Percentiles rank a stretch among this genome's conserved stretches.
phyloP scores from a whole-genome alignment of 2,329 filamentous ascomycete genomes.

The Ophiocordyceps sinensis region DNA sequence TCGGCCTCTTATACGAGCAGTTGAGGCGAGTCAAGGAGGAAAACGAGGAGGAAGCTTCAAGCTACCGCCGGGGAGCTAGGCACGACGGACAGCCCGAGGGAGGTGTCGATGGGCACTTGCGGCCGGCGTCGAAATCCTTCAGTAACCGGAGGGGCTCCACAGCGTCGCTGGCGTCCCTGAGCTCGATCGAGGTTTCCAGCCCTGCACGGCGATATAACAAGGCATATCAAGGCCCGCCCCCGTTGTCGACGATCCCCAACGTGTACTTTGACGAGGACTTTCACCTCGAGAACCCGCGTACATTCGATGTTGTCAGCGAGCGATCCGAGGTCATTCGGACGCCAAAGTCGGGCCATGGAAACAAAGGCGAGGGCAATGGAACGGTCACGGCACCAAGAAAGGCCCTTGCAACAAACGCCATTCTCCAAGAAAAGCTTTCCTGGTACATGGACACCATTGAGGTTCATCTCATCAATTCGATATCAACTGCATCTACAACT shows the following conservation, averaged over 20 bases:
- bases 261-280: conserved; percentile 96
- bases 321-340: conserved; percentile 86
- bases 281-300: conserved; percentile 87
- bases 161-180: conserved; percentile 33
- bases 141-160: conserved; percentile 18
- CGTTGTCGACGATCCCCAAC: conserved; percentile 76
- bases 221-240: conserved; percentile 59
- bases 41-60: conserved; percentile 49
- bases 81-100: conserved; percentile 27
- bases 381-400: conserved; percentile 52
- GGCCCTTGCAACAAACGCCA: conserved; percentile 87
- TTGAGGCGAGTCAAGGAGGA: conserved; percentile 75
- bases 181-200: conserved; percentile 31
- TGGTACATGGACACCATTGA: conserved; percentile 99
- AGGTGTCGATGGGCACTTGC: conserved; percentile 29
- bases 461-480: conserved; percentile 89
- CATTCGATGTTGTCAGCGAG: conserved; percentile 93
- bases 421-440: conserved; percentile 91
- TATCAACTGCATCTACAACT: conserved; percentile 86
- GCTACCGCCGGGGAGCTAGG: conserved; percentile 22
- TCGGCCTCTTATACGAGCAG: conserved; percentile 78
- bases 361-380: conserved; percentile 42
- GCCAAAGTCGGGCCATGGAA: conserved; percentile 36
- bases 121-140: conserved; percentile 20
- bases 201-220: conserved; percentile 35